Conservation (phyloP, 495 filamentous ascomycete species). For the Penicillium lividum region DNA sequence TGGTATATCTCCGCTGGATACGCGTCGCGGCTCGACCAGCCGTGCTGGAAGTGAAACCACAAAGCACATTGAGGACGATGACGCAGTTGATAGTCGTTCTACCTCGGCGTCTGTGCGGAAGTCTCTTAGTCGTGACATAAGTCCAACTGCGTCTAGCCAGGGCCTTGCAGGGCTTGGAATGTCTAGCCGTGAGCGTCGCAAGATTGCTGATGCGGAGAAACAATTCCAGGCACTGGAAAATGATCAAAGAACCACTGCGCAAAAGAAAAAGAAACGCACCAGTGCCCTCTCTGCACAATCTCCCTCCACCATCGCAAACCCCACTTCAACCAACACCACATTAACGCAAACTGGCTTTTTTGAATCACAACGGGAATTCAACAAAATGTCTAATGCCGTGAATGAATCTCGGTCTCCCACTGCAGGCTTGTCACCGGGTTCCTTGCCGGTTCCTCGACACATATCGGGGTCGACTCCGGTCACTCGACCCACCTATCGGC, state of each 20-base stretch:
- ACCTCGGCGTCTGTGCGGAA: slow-evolving; percentile 75
- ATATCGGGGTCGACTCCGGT: background rate
- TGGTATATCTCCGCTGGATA: slow-evolving; percentile 66
- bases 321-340: background rate
- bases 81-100: slow-evolving; percentile 58
- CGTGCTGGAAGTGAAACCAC: slow-evolving; percentile 72
- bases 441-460: slow-evolving; percentile 7
- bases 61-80: slow-evolving; percentile 51
- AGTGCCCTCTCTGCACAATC: slow-evolving; percentile 45
- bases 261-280: slow-evolving; percentile 48
- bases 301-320: slow-evolving; percentile 23
- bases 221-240: slow-evolving; percentile 62
- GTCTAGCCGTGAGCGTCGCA: slow-evolving; percentile 84
- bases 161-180: slow-evolving; percentile 57
- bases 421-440: slow-evolving; percentile 22
- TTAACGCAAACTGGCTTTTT: slow-evolving; percentile 25
- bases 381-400: slow-evolving; percentile 22
- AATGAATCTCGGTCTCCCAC: slow-evolving; percentile 35
- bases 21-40: slow-evolving; percentile 65
- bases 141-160: slow-evolving; percentile 47
- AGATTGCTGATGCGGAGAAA: slow-evolving; percentile 81
- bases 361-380: slow-evolving; percentile 11
- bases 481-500: slow-evolving; percentile 24
- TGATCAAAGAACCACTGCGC: slow-evolving; percentile 41
- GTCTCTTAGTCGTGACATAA: slow-evolving; percentile 78